Conservation (phyloP, 2,329 filamentous ascomycete species). For the Pseudogymnoascus sp. region DNA sequence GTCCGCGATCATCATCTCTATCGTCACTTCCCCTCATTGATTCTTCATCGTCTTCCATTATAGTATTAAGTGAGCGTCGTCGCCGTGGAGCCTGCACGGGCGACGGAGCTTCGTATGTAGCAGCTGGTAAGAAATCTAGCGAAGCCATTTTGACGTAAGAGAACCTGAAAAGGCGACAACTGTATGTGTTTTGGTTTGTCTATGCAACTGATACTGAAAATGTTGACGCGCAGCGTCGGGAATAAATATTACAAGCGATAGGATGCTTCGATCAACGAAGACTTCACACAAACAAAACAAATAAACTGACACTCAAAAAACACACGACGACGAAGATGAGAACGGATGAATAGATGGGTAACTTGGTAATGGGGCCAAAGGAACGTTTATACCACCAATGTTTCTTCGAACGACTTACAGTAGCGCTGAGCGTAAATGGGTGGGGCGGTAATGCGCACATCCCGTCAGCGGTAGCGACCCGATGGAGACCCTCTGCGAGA, state of each 20-base stretch:
- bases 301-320: conserved; percentile 12
- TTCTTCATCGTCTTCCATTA: conserved; percentile 49
- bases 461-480: background rate
- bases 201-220: conserved; percentile 1
- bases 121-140: conserved; percentile 38
- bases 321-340: conserved; percentile 11
- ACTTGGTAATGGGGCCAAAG: conserved; percentile 5
- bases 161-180: background rate
- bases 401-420: conserved; percentile 6
- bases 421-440: conserved; percentile 4
- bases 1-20: conserved; percentile 25
- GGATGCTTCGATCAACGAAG: conserved; percentile 33
- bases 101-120: conserved; percentile 42
- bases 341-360: conserved; percentile 4
- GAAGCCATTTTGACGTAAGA: conserved; percentile 24
- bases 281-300: conserved; percentile 18
- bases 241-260: conserved; percentile 28
- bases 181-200: conserved; percentile 10
- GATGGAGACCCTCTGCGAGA: background rate
- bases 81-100: conserved; percentile 46
- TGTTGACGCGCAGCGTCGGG: conserved; percentile 25
- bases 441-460: conserved; percentile 1
- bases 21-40: conserved; percentile 24
- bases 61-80: conserved; percentile 54
- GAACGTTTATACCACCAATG: conserved; percentile 7